A percentile compares a stretch with the other conserved stretches of the same genome.
phyloP scores from a whole-genome alignment of 163 green algal species.

The Scenedesmus sp. region DNA sequence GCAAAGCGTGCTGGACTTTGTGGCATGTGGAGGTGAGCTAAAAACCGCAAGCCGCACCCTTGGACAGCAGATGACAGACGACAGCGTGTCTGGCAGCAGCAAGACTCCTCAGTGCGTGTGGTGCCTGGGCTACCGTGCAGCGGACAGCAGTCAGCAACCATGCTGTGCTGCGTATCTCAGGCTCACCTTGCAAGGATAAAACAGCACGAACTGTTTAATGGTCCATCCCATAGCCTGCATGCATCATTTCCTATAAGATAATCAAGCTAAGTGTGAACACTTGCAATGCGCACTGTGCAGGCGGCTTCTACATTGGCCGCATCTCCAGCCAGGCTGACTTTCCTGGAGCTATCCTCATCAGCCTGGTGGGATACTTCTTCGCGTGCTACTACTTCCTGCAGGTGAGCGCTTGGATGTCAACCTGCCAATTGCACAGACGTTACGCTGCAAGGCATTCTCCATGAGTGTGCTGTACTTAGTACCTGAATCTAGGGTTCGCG shows the following conservation, averaged over 20 bases:
- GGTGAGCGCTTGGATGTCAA: background rate
- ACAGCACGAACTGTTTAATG: too few species aligned
- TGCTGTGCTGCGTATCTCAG: too few species aligned
- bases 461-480: background rate
- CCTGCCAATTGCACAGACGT: background rate
- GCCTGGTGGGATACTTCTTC: slow-evolving; percentile 59
- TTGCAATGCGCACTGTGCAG: background rate
- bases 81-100: too few species aligned
- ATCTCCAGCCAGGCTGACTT: slow-evolving; percentile 42
- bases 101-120: too few species aligned
- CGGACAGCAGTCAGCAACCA: too few species aligned
- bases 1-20: slow-evolving; percentile 53
- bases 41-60: background rate
- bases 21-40: slow-evolving; percentile 38
- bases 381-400: slow-evolving; percentile 67
- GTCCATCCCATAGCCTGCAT: too few species aligned
- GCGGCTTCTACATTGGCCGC: slow-evolving; percentile 58
- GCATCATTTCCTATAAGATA: too few species aligned
- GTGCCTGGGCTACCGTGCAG: too few species aligned
- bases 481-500: background rate
- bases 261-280: too few species aligned
- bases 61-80: background rate
- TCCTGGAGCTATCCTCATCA: slow-evolving; percentile 51
- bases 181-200: too few species aligned
- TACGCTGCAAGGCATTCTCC: background rate